Evolutionary conservation across 805 yeast genomes (phyloP).

Genomic region (Ogataea sp.): DNA sequence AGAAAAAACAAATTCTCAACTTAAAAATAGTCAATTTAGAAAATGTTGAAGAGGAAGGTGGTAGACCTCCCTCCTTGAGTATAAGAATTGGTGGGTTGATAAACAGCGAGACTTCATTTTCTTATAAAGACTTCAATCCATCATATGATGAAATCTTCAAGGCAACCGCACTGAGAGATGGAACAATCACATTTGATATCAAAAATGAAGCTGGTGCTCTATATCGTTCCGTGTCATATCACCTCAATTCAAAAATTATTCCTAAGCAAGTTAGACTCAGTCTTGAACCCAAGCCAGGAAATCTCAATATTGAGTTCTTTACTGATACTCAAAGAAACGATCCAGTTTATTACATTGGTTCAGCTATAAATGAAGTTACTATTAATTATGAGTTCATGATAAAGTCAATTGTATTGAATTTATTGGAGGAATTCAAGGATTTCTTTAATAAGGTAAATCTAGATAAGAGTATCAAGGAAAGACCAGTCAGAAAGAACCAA

Average conservation of each 20-base stretch:
- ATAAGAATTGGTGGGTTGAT: slow-evolving; percentile 19
- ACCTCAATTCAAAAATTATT: background rate
- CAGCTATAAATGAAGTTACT: slow-evolving; percentile 56
- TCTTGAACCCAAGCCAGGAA: slow-evolving; percentile 37
- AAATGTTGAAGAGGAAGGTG: slow-evolving; percentile 22
- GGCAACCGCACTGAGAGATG: background rate
- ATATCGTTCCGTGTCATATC: background rate
- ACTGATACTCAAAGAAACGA: slow-evolving; percentile 77
- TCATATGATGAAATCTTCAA: slow-evolving; percentile 58
- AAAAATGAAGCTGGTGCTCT: background rate
- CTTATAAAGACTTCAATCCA: slow-evolving; percentile 57
- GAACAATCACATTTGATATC: background rate
- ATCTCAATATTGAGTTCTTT: slow-evolving; percentile 55
- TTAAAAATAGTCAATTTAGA: slow-evolving; percentile 19
- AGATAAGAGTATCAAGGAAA: slow-evolving; percentile 14
- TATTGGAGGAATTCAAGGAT: slow-evolving; percentile 50
- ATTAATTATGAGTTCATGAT: slow-evolving; percentile 62
- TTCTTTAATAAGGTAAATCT: slow-evolving; percentile 28
- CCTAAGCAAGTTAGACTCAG: slow-evolving; percentile 14
- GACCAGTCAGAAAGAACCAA: slow-evolving; percentile 8
- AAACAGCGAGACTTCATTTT: slow-evolving; percentile 48
- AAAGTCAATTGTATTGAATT: slow-evolving; percentile 64
- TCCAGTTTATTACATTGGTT: slow-evolving; percentile 74
- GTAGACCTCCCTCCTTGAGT: slow-evolving; percentile 20
- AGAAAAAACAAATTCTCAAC: slow-evolving; percentile 12